Evolutionary conservation across 2,329 filamentous ascomycete species (phyloP).

Genomic region (Colletotrichum costaricense): DNA sequence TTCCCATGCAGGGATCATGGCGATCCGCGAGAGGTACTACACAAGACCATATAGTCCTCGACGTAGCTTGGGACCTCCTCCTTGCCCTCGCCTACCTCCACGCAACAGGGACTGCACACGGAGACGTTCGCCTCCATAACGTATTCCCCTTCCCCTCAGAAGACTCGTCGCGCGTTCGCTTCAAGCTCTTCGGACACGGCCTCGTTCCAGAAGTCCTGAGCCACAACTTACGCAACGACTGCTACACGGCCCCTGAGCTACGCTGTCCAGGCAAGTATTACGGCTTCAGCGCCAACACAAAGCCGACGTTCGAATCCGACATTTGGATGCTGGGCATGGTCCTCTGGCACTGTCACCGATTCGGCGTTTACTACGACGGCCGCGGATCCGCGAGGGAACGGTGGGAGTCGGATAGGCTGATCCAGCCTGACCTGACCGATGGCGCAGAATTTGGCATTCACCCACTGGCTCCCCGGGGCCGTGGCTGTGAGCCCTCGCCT

Average conservation of each 20-base stretch:
- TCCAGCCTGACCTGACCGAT: background rate
- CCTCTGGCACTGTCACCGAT: conserved; percentile 8
- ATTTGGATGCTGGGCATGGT: conserved; percentile 28
- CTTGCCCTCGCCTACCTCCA: conserved; percentile 20
- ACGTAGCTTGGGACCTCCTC: conserved; percentile 19
- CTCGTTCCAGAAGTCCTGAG: conserved; percentile 10
- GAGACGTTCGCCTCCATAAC: conserved; percentile 6
- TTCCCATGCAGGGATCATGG: background rate
- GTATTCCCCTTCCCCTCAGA: background rate
- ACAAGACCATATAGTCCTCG: background rate
- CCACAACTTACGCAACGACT: background rate
- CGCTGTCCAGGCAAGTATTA: background rate
- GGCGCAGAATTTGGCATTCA: background rate
- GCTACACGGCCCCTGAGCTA: conserved; percentile 21
- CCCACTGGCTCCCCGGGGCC: background rate
- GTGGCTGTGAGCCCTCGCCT: background rate
- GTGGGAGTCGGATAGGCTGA: background rate
- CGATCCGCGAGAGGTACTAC: background rate
- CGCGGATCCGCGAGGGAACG: background rate
- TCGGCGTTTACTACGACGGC: background rate
- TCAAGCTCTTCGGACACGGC: conserved; percentile 28
- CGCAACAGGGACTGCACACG: conserved; percentile 14
- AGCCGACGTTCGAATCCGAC: background rate
- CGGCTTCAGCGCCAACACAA: background rate
- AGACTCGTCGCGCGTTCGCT: background rate